Base-by-base conservation (phyloP, 2,329 filamentous ascomycete species). In the Exophiala aquamarina region DNA sequence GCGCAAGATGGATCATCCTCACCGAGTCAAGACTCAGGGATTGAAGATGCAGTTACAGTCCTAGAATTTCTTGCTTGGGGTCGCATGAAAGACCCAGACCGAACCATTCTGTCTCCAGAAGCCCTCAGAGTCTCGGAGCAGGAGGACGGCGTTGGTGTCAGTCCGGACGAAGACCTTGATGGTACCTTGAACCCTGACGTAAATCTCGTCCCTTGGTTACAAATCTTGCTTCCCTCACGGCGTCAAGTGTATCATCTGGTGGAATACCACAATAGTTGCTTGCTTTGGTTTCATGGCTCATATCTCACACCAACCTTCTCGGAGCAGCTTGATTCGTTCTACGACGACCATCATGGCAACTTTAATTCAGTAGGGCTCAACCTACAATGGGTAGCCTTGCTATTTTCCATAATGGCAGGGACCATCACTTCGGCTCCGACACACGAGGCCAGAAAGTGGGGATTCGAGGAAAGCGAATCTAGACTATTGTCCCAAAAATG, bases 41-140 rank as follows among this genome's bases (percentile, higher is more conserved):
- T 58, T 44, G 65, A 62, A 50, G 70, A 72, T 55, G 70, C 70
- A 1, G 72, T 70, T 2, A 72, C 72, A 2, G 70, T 76, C 3
- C 64, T 76, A 0, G 72, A 76, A 47, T 76, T 74, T 40, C 61
- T 75, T 3, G 71, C 72, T 1, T 75, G 73, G 72, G 72, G 72
- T 9, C 65, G 72, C 5, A 63, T 64, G 33, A 75, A 75, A 53
- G 66, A 74, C 33, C 61, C 61, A 8, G 39, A 52, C 9, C 40
- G 39, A 20, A 41, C 44, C 17, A 49, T 35, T 19, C 38, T 49
- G 2, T 53, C 50, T 13, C 46, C 43, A 11, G 44, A 52, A 46
- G 44, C 45, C 10, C 41, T 46, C 14, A 36, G 38, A 35, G 40
- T 34, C 10, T 41, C 40, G 6, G 48, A 51, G 37, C 28, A 37